A percentile compares a stretch with the other conserved stretches of the same genome.
phyloP scores from a whole-genome alignment of 2,329 filamentous ascomycete species.

The Diatrype stigma region DNA sequence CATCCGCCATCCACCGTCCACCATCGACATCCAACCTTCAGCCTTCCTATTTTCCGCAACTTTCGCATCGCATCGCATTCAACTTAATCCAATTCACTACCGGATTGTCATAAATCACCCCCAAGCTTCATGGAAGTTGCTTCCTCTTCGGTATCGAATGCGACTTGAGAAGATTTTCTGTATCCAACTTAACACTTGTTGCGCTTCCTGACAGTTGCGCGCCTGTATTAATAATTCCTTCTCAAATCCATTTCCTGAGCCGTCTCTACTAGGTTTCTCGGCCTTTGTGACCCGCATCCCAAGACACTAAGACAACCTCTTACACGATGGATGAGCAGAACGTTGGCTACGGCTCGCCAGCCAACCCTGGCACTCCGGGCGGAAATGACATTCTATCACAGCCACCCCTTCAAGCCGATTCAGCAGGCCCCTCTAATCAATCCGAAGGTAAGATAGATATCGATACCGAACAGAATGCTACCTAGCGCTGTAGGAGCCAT shows the following conservation, averaged over 20 bases:
- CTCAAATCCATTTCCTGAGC: background rate
- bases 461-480: background rate
- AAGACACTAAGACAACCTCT: slow-evolving; percentile 6
- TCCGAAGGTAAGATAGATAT: slow-evolving; percentile 43
- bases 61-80: background rate
- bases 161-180: no score
- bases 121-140: no score
- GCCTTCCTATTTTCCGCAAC: background rate
- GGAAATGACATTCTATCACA: slow-evolving; percentile 55
- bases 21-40: background rate
- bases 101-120: no score
- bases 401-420: slow-evolving; percentile 45
- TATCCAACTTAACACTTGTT: no score
- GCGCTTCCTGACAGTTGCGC: background rate
- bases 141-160: no score
- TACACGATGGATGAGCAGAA: slow-evolving; percentile 55
- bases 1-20: background rate
- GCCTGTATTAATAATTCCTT: background rate
- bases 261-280: background rate
- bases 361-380: slow-evolving; percentile 51
- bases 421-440: slow-evolving; percentile 30
- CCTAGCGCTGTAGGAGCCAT: slow-evolving; percentile 2
- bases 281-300: background rate
- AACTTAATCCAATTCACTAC: background rate
- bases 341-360: slow-evolving; percentile 54